A percentile compares a stretch with the other conserved stretches of the same genome.
These are phyloP conservation scores for Ilex aquifolium DNA, from an alignment of 257 asterid species.

Conservation along the genomic window DNA sequence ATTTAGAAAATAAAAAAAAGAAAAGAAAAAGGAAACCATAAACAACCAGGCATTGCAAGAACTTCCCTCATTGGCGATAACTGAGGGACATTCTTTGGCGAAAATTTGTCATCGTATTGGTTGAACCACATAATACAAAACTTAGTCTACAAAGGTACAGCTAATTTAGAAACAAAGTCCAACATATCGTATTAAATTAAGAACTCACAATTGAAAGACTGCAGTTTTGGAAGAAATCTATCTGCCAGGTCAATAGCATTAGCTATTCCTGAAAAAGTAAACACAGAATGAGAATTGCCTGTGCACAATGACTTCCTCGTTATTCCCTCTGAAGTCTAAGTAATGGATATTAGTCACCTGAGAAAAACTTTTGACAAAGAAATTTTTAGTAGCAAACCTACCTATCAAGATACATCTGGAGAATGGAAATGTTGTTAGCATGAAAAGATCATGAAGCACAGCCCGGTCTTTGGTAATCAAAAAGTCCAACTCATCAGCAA, in stretches of 20 bases:
- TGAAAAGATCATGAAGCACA: slow-evolving; percentile 90
- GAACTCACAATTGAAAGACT: slow-evolving; percentile 77
- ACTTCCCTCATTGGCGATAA: too few relatives aligned
- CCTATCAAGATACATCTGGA: slow-evolving; percentile 92
- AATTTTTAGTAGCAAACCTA: slow-evolving; percentile 8
- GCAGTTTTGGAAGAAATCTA: slow-evolving; percentile 88
- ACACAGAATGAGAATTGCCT: slow-evolving; percentile 15
- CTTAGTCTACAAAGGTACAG: background rate
- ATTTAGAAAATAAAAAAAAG: too few relatives aligned
- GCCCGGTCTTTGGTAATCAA: slow-evolving; percentile 80
- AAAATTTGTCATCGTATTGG: too few relatives aligned
- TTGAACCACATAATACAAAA: background rate
- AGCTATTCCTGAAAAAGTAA: slow-evolving; percentile 68
- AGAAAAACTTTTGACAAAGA: too few relatives aligned
- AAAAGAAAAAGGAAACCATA: too few relatives aligned
- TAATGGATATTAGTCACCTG: too few relatives aligned
- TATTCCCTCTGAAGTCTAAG: too few relatives aligned
- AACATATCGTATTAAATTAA: slow-evolving; percentile 4
- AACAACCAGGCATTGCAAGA: too few relatives aligned
- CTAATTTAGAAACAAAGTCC: background rate
- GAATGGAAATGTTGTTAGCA: slow-evolving; percentile 81
- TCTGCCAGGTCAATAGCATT: slow-evolving; percentile 97
- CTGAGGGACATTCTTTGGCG: too few relatives aligned
- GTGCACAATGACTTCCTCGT: background rate
- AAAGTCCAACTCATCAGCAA: slow-evolving; percentile 96